Evolutionary conservation across 2,329 filamentous ascomycete genomes (phyloP), one percentile per base, ranked within the genome.

Genomic region (Penicillium vulpinum): DNA sequence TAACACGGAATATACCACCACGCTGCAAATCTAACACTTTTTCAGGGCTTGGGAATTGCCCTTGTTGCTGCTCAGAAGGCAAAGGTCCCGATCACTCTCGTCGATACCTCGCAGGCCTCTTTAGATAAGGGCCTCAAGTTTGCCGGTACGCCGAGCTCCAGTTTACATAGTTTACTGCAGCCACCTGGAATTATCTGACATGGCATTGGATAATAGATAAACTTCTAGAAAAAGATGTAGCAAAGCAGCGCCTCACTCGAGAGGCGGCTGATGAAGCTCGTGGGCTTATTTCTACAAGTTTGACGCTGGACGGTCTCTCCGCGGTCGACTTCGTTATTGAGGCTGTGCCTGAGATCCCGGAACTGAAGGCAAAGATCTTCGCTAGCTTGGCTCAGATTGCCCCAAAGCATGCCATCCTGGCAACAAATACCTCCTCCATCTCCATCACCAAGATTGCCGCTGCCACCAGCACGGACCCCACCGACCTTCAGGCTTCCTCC

Each of bases 391-490:
- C 92, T 7, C 79, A 89, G 67, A 87, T 96, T 65, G 92, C 90
- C 65, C 88, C 91, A 11, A 80, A 87, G 51, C 91, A 97, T 71
- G 86, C 94, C 57, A 90, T 99, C 67, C 85, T 99, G 35, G 93
- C 94, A 5, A 99, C 94, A 61, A 99, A 99, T 80, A 99, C 94
- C 7, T 96, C 92, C n/a, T 96, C 92, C 60, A 99, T 99, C 73
- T 93, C 91, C 59, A 97, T 99, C 74, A 99, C 94, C 41, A 89
- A 89, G 71, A 97, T 99, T 68, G 94, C 94, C 21, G 92, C 94
- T 4, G 86, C 92, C 10, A 93, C 93, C 0, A 89, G 87, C 26
- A 81, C 81, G 54, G 86, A 96, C 70, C 88, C 91, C 0, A 93
- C 80, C 18, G 90, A 96, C 69, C 87, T 90, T 24, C 88, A 87